Evolutionary conservation across 1,139 yeast species (phyloP), one percentile per base, ranked within the genome.

Genomic region (Torulaspora pretoriensis): DNA sequence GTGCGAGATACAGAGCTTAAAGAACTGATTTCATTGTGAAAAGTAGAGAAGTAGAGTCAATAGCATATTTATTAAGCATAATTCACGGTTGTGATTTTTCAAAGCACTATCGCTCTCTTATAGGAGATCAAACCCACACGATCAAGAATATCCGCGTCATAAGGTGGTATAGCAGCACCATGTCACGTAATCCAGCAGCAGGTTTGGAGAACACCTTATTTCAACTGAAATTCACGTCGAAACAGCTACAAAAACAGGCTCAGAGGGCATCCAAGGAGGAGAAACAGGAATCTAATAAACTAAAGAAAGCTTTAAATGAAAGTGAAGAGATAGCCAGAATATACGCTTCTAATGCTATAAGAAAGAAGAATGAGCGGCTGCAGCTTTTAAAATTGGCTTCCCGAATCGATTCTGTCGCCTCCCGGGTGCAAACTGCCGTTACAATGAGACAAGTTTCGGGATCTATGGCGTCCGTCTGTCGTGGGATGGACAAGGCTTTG

Each of bases 401-500:
- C 0, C 70, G 97, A 46, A 87, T 94, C 27, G 99, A 94, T 65
- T 94, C 97, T 0, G 98, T 94, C 24, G 96, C 97, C 0, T 83
- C 95, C 8, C 70, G 98, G 48, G 96, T 94, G 2, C 97, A 92
- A 60, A 94, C 98, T 0, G 97, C 98, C 0, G 97, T 90, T 4
- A 90, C 97, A 0, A 92, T 92, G 98, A 75, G 96, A 55, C 79
- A 85, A 41, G 96, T 92, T 5, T 87, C 96, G 0, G 92, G 94
- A 0, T 90, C 89, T 57, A 92, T 94, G 97, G 78, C 94, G 3
- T 82, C 78, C 48, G 97, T 92, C 8, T 94, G 94, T 42, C 79
- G 75, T 58, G 97, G 97, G 10, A 92, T 94, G 98, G 98, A 94
- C 63, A 82, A 79, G 58, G 98, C 98, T 0, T 76, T 94, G 68